phyloP scores from a whole-genome alignment of 257 asterid genomes.

The Solanum sejunctum region DNA sequence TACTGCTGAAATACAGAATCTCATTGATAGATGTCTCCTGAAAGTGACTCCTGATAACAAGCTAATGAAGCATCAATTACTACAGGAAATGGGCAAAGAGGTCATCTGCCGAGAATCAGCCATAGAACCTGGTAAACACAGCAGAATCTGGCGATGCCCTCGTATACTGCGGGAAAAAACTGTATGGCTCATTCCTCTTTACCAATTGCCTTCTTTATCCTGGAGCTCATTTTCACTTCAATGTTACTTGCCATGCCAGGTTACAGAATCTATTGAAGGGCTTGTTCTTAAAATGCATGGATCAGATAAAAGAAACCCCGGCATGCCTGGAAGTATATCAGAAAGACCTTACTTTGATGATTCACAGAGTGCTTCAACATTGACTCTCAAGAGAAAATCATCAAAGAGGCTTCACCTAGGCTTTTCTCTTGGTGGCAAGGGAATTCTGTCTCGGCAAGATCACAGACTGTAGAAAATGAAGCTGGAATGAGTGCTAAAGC shows the following conservation, averaged over 20 bases:
- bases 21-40: not conserved
- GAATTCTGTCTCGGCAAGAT: not conserved
- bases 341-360: not conserved
- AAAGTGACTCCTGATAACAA: not conserved
- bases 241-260: not conserved
- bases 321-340: not conserved
- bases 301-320: not conserved
- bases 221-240: not conserved
- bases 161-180: not conserved
- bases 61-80: constrained; percentile 4
- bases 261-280: not conserved
- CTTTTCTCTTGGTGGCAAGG: not conserved
- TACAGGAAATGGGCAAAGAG: constrained; percentile 4
- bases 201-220: not conserved
- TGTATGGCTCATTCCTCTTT: not conserved
- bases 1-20: constrained; percentile 2
- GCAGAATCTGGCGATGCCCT: constrained; percentile 1
- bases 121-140: not conserved
- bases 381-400: not conserved
- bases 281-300: not conserved
- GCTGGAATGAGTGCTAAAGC: not conserved
- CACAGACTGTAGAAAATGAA: not conserved
- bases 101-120: not conserved
- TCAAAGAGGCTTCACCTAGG: not conserved
- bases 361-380: not conserved